A percentile compares a stretch with the other conserved stretches of the same genome.
phyloP scores from a whole-genome alignment of 306 rosid species.

The Hippophae tibetana region DNA sequence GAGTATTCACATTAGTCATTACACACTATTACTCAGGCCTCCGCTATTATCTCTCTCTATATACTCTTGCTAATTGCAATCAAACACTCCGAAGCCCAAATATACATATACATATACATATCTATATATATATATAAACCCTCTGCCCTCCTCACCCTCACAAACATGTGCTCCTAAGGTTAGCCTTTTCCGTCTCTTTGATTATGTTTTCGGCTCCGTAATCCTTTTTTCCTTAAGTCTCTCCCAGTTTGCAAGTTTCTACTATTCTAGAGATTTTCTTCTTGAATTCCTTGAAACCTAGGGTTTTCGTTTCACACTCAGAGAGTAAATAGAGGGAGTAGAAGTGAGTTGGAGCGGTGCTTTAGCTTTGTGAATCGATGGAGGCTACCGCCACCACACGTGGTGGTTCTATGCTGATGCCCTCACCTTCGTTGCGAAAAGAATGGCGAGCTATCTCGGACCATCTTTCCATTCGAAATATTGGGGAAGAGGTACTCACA shows the following conservation, averaged over 20 bases:
- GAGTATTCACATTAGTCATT: background rate
- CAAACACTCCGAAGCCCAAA: constrained; percentile 31
- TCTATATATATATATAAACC: background rate
- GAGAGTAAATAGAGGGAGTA: constrained; percentile 18
- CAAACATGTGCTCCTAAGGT: background rate
- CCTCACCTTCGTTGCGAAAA: constrained; percentile 42
- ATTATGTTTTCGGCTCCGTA: constrained; percentile 3
- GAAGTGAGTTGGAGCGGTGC: constrained; percentile 29
- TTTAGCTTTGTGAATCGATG: constrained; percentile 34
- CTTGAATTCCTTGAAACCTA: constrained; percentile 19
- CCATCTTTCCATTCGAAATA: constrained; percentile 56
- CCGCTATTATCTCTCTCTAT: constrained; percentile 10
- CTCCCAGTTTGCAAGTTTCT: background rate
- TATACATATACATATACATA: too few relatives aligned
- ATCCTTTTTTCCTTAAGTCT: background rate
- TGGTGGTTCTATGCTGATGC: constrained; percentile 56
- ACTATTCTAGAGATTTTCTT: constrained; percentile 33
- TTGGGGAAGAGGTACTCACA: constrained; percentile 61
- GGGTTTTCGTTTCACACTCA: constrained; percentile 30
- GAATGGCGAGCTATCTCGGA: constrained; percentile 88
- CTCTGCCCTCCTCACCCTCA: background rate
- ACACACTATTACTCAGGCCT: constrained; percentile 23
- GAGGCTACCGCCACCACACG: constrained; percentile 70
- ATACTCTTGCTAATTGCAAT: constrained; percentile 19
- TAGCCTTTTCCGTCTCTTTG: background rate